phyloP scores from a whole-genome alignment of 202 grass and related monocot species.

The Panicum virgatum region DNA sequence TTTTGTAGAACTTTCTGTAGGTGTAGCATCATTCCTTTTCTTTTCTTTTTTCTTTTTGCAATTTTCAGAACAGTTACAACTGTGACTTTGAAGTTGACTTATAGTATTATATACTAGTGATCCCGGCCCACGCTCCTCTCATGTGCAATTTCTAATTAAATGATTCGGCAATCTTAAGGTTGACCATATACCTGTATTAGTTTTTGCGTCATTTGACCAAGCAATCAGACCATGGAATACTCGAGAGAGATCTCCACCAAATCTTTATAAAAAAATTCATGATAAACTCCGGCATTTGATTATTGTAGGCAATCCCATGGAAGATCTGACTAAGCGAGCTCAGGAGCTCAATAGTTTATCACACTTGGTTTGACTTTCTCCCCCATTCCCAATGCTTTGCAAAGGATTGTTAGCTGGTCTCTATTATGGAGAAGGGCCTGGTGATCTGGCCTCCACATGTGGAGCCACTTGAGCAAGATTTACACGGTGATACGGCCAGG shows the following conservation, averaged over 20 bases:
- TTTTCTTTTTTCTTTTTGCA: background rate
- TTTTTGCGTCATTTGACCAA: background rate
- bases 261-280: slow-evolving; percentile 7
- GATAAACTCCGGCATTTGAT: background rate
- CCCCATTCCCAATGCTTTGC: background rate
- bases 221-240: background rate
- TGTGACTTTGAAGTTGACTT: background rate
- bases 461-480: background rate
- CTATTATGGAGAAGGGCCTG: background rate
- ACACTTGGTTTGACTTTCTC: background rate
- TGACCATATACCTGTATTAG: background rate
- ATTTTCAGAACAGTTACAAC: background rate
- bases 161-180: slow-evolving; percentile 8
- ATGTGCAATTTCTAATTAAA: background rate
- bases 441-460: slow-evolving; percentile 6
- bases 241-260: slow-evolving; percentile 18
- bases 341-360: background rate
- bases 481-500: background rate
- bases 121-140: background rate
- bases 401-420: background rate
- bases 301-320: background rate
- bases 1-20: background rate
- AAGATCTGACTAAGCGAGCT: background rate
- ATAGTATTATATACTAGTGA: background rate
- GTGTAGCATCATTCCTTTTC: background rate